Percentiles rank a stretch among this genome's conserved stretches.
These are phyloP conservation scores for Sporothrix luriei DNA, from an alignment of 2,329 filamentous ascomycete species.

Conservation along the genomic window DNA sequence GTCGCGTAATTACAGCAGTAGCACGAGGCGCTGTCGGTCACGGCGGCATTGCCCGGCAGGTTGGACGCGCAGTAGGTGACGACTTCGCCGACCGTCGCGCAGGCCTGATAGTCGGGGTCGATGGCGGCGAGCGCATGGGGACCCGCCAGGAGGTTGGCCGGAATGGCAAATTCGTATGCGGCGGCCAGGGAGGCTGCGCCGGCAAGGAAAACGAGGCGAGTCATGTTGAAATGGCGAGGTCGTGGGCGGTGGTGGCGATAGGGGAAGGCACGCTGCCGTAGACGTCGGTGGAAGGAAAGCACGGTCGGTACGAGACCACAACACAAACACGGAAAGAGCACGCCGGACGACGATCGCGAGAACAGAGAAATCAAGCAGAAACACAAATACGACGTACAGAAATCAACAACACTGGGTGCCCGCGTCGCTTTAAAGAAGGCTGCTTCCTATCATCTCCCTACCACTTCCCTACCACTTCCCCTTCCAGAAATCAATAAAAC, in stretches of 20 bases:
- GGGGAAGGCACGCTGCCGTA: neutral
- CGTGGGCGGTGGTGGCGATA: neutral
- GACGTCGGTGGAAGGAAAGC: neutral
- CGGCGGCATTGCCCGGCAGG: conserved; percentile 30
- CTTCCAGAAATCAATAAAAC: conserved; percentile 18
- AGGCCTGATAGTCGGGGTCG: conserved; percentile 34
- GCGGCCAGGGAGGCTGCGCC: conserved; percentile 16
- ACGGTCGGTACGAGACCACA: neutral
- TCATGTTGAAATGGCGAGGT: neutral
- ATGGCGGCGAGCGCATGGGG: neutral
- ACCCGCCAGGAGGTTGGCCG: conserved; percentile 15
- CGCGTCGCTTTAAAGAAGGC: conserved; percentile 2
- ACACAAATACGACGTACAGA: neutral
- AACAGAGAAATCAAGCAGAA: neutral
- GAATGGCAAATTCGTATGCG: conserved; percentile 15
- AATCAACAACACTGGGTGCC: conserved; percentile 1
- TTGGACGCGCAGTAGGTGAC: conserved; percentile 33
- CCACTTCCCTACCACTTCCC: conserved; percentile 2
- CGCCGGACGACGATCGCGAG: neutral
- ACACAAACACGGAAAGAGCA: neutral
- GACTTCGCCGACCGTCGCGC: conserved; percentile 34
- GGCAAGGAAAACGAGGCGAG: conserved; percentile 23
- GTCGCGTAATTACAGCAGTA: conserved; percentile 37
- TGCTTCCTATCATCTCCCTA: neutral
- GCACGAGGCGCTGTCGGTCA: conserved; percentile 34